A percentile compares a stretch with the other conserved stretches of the same genome.
Evolutionary conservation across 257 asterid species (phyloP).

Genomic region (Avicennia marina): DNA sequence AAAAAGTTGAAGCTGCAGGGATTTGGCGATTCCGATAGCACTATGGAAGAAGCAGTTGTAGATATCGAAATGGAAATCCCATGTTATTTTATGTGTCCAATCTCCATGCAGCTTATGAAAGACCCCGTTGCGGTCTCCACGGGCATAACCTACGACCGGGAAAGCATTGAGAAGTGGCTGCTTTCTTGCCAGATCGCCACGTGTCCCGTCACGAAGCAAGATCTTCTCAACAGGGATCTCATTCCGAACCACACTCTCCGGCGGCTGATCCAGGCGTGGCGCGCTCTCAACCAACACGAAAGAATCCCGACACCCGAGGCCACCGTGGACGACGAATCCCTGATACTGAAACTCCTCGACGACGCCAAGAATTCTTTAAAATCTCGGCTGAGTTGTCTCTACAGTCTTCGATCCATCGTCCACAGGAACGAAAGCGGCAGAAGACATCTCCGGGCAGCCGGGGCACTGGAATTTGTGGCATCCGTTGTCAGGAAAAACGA

Average conservation of each 20-base stretch:
- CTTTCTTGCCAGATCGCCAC: constrained; percentile 25
- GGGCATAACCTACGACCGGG: constrained; percentile 58
- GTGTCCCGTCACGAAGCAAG: constrained; percentile 48
- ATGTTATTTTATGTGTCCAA: constrained; percentile 46
- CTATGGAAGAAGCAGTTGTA: too few relatives aligned
- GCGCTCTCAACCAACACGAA: neutral
- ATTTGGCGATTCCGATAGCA: too few relatives aligned
- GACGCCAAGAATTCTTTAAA: constrained; percentile 2
- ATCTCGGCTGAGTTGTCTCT: constrained; percentile 25
- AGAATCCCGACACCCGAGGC: neutral
- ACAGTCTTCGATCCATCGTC: constrained; percentile 41
- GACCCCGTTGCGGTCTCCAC: constrained; percentile 48
- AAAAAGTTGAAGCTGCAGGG: too few relatives aligned
- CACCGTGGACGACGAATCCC: neutral
- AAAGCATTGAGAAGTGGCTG: constrained; percentile 50
- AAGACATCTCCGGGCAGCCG: constrained; percentile 33
- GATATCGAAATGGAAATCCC: constrained; percentile 36
- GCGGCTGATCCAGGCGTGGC: constrained; percentile 24
- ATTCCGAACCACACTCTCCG: constrained; percentile 33
- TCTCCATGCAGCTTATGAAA: constrained; percentile 46
- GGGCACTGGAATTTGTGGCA: constrained; percentile 33
- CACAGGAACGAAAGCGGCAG: constrained; percentile 22
- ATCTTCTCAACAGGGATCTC: constrained; percentile 24
- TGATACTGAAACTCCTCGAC: neutral
- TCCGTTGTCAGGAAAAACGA: constrained; percentile 20